Evolutionary conservation across 805 yeast species (phyloP).

Genomic region (Saccharomyces jurei): DNA sequence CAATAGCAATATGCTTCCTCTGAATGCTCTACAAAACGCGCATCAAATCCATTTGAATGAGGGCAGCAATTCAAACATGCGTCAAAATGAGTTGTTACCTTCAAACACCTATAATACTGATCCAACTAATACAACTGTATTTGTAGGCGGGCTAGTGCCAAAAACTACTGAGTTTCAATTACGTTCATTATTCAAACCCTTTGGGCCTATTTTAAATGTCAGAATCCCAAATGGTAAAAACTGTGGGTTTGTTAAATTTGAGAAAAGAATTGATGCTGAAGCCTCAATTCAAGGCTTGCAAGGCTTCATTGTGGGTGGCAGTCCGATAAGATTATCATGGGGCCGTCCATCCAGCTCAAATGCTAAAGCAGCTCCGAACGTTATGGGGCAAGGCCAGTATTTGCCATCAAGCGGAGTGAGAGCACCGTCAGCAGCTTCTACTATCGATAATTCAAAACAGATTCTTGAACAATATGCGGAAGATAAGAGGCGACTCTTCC

Average conservation of each 20-base stretch:
- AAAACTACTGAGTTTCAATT: slow-evolving; percentile 51
- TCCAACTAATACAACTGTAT: slow-evolving; percentile 55
- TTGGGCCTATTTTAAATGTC: slow-evolving; percentile 61
- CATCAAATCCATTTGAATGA: not conserved
- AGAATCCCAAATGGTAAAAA: slow-evolving; percentile 74
- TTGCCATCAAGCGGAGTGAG: not conserved
- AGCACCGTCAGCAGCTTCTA: not conserved
- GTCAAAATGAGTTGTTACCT: slow-evolving; percentile 6
- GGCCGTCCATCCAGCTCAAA: slow-evolving; percentile 37
- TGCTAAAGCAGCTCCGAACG: slow-evolving; percentile 1
- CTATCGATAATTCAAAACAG: not conserved
- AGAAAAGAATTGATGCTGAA: slow-evolving; percentile 64
- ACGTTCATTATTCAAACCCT: slow-evolving; percentile 56
- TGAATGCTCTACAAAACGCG: not conserved
- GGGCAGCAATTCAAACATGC: not conserved
- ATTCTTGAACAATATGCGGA: not conserved
- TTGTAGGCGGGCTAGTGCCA: slow-evolving; percentile 70
- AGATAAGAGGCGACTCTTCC: not conserved
- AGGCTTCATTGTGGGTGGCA: slow-evolving; percentile 70
- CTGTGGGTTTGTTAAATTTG: slow-evolving; percentile 69
- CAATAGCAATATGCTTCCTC: not conserved
- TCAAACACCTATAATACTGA: slow-evolving; percentile 40
- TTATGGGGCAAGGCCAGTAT: not conserved
- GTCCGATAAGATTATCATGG: slow-evolving; percentile 68
- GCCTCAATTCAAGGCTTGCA: slow-evolving; percentile 72